Conservation (phyloP, 257 asterid genomes). For the Nicotiana benthamiana region DNA sequence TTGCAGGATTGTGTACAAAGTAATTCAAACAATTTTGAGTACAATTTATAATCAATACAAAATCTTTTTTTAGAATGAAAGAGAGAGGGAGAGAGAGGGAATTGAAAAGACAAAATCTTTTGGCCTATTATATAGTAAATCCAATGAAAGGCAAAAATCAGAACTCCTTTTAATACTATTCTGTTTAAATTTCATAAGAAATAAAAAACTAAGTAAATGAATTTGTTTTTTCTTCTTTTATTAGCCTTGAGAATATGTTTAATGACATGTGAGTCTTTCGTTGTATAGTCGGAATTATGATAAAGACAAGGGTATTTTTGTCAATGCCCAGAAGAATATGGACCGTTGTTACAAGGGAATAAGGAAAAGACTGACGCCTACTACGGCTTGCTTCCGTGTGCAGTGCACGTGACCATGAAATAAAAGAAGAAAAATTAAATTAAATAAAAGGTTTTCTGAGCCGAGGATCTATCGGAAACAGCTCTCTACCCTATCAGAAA, state of each 20-base stretch:
- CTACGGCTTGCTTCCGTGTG: background rate
- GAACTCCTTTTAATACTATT: no score
- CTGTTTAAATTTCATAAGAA: background rate
- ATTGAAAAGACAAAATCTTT: background rate
- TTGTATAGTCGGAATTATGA: background rate
- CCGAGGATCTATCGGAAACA: no score
- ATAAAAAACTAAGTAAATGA: background rate
- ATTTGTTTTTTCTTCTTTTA: background rate
- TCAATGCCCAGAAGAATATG: background rate
- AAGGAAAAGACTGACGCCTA: no score
- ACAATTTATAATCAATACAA: background rate
- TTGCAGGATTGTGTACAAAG: background rate
- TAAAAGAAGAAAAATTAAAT: no score
- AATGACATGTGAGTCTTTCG: background rate
- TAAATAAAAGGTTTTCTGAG: no score
- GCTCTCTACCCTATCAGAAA: no score
- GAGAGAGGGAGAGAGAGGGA: background rate
- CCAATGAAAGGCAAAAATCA: no score
- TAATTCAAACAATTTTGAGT: background rate
- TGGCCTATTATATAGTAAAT: background rate
- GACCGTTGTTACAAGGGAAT: background rate
- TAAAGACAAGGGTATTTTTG: background rate
- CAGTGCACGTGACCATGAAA: background rate
- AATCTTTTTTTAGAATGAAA: background rate
- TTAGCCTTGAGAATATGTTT: background rate